phyloP scores from a whole-genome alignment of 371 early-diverging fungal species.

The Mortierella sp. region DNA sequence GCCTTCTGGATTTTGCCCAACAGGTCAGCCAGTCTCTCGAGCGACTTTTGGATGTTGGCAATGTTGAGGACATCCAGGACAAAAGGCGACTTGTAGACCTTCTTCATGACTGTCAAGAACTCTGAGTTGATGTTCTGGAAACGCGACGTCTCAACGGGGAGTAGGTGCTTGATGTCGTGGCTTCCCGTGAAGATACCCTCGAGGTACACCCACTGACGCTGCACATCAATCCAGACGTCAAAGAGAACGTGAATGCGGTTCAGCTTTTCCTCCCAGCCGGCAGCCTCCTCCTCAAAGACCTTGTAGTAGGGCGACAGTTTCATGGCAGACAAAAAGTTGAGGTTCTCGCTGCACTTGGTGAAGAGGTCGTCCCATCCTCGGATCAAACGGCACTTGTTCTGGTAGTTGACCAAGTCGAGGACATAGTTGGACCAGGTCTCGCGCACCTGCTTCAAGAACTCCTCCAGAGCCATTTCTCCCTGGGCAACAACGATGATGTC shows the following conservation, averaged over 20 bases:
- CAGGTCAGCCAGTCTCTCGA: slow-evolving; percentile 95
- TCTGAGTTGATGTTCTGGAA: slow-evolving; percentile 98
- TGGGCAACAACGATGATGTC: slow-evolving; percentile 95
- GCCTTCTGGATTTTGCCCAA: slow-evolving; percentile 98
- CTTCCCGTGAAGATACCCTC: slow-evolving; percentile 98
- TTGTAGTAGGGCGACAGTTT: slow-evolving; percentile 97
- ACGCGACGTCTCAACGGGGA: slow-evolving; percentile 95
- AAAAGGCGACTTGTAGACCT: slow-evolving; percentile 97
- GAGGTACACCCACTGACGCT: slow-evolving; percentile 99
- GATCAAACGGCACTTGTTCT: slow-evolving; percentile 96
- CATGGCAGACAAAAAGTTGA: slow-evolving; percentile 97
- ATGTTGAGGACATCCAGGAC: slow-evolving; percentile 95
- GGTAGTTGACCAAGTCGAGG: slow-evolving; percentile 96
- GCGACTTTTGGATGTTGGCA: slow-evolving; percentile 93
- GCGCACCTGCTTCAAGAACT: slow-evolving; percentile 94
- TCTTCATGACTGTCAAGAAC: slow-evolving; percentile 97
- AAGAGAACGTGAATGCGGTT: slow-evolving; percentile 96
- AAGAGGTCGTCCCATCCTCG: slow-evolving; percentile 99
- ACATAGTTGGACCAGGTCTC: slow-evolving; percentile 95
- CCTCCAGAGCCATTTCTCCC: slow-evolving; percentile 99
- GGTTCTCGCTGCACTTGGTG: slow-evolving; percentile 95
- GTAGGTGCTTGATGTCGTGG: slow-evolving; percentile 96
- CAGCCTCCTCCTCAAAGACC: slow-evolving; percentile 97
- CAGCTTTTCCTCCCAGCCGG: slow-evolving; percentile 96
- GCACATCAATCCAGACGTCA: slow-evolving; percentile 99